These are phyloP conservation scores for Powellomyces hirtus DNA, from an alignment of 192 early-diverging fungal species.

Conservation along the genomic window DNA sequence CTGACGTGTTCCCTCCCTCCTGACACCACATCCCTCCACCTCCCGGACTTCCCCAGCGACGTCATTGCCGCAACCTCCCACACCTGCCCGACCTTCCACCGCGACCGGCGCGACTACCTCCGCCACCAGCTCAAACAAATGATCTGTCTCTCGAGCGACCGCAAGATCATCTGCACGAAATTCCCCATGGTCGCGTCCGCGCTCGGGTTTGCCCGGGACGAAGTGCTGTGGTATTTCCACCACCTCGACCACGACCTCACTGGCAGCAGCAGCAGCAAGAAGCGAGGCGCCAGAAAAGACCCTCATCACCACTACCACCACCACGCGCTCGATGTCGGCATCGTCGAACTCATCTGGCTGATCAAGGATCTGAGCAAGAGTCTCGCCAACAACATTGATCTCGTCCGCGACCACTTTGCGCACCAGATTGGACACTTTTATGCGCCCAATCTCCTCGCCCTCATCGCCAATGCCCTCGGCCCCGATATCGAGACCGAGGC, in stretches of 20 bases:
- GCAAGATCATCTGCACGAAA: constrained; percentile 11
- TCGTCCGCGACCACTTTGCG: constrained; percentile 19
- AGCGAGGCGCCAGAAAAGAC: constrained; percentile 1
- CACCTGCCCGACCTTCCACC: constrained; percentile 5
- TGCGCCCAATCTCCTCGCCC: constrained; percentile 11
- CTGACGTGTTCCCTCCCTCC: neutral
- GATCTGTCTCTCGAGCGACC: constrained; percentile 17
- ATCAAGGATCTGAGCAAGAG: constrained; percentile 17
- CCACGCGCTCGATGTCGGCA: constrained; percentile 17
- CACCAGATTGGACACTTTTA: constrained; percentile 21
- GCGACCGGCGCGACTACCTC: constrained; percentile 30
- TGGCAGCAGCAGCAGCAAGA: constrained; percentile 15
- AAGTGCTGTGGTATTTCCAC: constrained; percentile 39
- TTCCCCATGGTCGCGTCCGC: constrained; percentile 19
- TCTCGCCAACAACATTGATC: constrained; percentile 9
- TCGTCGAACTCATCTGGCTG: constrained; percentile 32
- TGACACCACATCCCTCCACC: too few species aligned
- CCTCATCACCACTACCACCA: too few species aligned
- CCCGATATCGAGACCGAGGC: constrained; percentile 6
- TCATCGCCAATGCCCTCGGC: constrained; percentile 13
- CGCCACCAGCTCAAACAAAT: constrained; percentile 30
- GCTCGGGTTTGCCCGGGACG: constrained; percentile 28
- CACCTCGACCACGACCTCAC: constrained; percentile 27
- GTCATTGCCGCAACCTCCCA: neutral
- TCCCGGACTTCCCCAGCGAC: neutral